A percentile compares a stretch with the other conserved stretches of the same genome.
phyloP scores from a whole-genome alignment of 73 alveolate genomes.

The Chromera velia region DNA sequence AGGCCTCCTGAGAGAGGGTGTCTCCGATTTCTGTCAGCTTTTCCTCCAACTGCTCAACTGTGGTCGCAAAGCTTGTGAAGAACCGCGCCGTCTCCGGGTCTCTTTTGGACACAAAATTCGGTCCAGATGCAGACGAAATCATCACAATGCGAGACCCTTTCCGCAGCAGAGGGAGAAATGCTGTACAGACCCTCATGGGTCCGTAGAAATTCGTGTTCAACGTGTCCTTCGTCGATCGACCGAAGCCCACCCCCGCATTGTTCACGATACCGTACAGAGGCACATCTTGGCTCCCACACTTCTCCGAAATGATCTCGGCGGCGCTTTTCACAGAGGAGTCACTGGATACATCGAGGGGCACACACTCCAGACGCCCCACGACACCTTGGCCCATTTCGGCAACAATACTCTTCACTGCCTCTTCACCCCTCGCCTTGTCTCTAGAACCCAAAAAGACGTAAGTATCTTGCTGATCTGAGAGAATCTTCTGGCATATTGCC shows the following conservation, averaged over 20 bases:
- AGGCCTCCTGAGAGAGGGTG: slow-evolving; percentile 6
- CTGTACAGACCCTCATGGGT: slow-evolving; percentile 22
- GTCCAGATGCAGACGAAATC: slow-evolving; percentile 34
- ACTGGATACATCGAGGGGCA: slow-evolving; percentile 22
- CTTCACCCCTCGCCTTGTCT: slow-evolving; percentile 4
- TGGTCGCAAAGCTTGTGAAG: slow-evolving; percentile 7
- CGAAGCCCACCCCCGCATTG: slow-evolving; percentile 31
- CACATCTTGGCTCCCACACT: neutral
- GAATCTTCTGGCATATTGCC: slow-evolving; percentile 28
- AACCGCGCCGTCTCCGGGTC: slow-evolving; percentile 7
- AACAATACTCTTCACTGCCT: slow-evolving; percentile 19
- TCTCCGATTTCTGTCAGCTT: neutral
- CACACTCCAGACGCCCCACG: slow-evolving; percentile 14
- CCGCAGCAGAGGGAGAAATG: slow-evolving; percentile 12
- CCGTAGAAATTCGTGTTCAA: slow-evolving; percentile 25
- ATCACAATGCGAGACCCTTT: slow-evolving; percentile 25
- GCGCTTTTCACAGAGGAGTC: slow-evolving; percentile 21
- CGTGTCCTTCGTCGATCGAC: slow-evolving; percentile 15
- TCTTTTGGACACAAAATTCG: slow-evolving; percentile 4
- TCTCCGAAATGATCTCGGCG: too few species aligned
- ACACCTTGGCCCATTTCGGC: neutral
- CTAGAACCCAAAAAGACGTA: slow-evolving; percentile 24
- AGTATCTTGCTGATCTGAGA: slow-evolving; percentile 14
- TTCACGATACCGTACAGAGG: slow-evolving; percentile 23
- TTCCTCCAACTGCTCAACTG: neutral